Conservation (phyloP, 345 rosid species). For the Linum lewisii region DNA sequence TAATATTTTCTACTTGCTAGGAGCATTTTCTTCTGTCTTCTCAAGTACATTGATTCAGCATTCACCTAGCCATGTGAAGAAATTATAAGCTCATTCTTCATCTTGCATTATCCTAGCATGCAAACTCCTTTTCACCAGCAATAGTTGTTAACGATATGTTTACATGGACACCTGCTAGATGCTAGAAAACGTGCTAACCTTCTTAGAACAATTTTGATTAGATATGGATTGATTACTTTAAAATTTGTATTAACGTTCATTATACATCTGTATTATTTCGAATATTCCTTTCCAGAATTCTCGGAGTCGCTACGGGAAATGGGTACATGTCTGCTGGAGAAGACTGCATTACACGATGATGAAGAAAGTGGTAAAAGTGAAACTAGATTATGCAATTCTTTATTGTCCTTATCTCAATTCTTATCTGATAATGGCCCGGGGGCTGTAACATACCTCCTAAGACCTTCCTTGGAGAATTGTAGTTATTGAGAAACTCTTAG, state of each 20-base stretch:
- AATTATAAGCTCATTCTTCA: too few relatives aligned
- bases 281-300: constrained; percentile 52
- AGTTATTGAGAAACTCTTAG: too few relatives aligned
- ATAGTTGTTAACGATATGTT: too few relatives aligned
- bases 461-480: neutral
- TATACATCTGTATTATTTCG: neutral
- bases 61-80: too few relatives aligned
- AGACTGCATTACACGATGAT: constrained; percentile 54
- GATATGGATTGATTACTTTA: neutral
- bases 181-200: neutral
- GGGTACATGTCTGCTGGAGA: constrained; percentile 84
- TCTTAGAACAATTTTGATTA: neutral
- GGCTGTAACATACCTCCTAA: neutral
- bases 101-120: neutral
- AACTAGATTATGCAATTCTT: neutral
- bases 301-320: constrained; percentile 88
- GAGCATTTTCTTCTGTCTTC: neutral
- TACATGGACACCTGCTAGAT: too few relatives aligned
- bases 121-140: neutral
- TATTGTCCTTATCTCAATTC: neutral
- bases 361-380: constrained; percentile 52
- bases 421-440: too few relatives aligned
- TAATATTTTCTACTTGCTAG: neutral
- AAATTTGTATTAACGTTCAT: neutral
- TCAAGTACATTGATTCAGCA: neutral